Percentiles rank a stretch among this genome's conserved stretches.
Conservation (phyloP, 441 rosid species). For the Metrosideros polymorpha region DNA sequence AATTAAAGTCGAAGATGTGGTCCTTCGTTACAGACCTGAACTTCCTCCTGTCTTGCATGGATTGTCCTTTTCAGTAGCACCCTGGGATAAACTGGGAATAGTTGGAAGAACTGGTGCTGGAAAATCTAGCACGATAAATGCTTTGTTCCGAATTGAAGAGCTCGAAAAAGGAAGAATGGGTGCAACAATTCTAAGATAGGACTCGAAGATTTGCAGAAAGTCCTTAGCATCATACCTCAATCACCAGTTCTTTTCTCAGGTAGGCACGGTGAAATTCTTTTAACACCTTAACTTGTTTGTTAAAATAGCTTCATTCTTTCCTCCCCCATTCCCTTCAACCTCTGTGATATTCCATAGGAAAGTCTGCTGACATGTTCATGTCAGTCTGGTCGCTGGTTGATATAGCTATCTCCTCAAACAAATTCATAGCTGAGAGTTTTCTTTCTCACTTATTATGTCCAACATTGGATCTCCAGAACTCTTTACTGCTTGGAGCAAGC, state of each 20-base stretch:
- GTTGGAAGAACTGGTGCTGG: slow-evolving; percentile 99
- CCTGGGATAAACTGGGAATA: slow-evolving; percentile 81
- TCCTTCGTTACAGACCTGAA: slow-evolving; percentile 80
- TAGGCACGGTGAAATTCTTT: slow-evolving; percentile 6
- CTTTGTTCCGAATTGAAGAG: slow-evolving; percentile 85
- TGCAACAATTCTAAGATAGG: slow-evolving; percentile 71
- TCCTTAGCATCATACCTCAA: slow-evolving; percentile 92
- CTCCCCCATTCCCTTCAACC: background rate
- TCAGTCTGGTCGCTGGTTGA: background rate
- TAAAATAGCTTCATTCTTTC: background rate
- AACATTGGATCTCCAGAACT: background rate
- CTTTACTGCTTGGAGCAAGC: background rate
- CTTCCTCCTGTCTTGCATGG: slow-evolving; percentile 90
- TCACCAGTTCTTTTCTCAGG: slow-evolving; percentile 97
- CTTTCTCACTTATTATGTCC: background rate
- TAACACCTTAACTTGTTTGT: background rate
- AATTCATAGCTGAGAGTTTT: background rate
- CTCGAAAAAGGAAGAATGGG: slow-evolving; percentile 72
- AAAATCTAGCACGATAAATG: slow-evolving; percentile 89
- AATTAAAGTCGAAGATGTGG: slow-evolving; percentile 73
- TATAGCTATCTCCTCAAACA: background rate
- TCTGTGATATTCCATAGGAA: background rate
- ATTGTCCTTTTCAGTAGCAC: slow-evolving; percentile 58
- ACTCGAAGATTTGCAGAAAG: slow-evolving; percentile 73
- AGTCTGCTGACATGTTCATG: background rate